A percentile compares a stretch with the other conserved stretches of the same genome.
Conservation (phyloP, 371 early-diverging fungal genomes). For the Rhizopus delemar region DNA sequence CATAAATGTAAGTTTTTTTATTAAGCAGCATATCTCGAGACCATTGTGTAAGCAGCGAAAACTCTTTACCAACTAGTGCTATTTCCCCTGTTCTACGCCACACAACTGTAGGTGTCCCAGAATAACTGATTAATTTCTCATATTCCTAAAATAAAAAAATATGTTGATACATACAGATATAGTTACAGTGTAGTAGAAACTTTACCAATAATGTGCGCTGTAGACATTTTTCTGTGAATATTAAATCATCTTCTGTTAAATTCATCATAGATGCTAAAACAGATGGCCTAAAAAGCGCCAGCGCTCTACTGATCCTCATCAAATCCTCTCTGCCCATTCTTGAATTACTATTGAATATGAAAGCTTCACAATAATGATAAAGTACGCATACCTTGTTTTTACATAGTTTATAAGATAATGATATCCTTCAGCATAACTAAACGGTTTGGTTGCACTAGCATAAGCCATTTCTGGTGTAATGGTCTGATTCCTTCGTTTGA, state of each 20-base stretch:
- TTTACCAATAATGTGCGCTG: conserved; percentile 48
- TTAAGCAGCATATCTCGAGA: conserved; percentile 68
- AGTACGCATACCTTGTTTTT: conserved; percentile 58
- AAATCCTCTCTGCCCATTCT: conserved; percentile 88
- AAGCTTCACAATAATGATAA: neutral
- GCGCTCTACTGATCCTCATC: conserved; percentile 84
- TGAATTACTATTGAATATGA: neutral
- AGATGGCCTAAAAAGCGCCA: conserved; percentile 89
- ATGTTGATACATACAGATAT: no score
- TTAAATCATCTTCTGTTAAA: conserved; percentile 86
- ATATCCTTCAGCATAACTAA: conserved; percentile 84
- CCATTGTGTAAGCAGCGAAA: conserved; percentile 87
- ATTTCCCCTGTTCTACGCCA: conserved; percentile 94
- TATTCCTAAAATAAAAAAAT: conserved; percentile 62
- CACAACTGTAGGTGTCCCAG: conserved; percentile 92
- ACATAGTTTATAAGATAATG: conserved; percentile 79
- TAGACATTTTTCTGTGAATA: conserved; percentile 93
- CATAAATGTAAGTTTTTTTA: conserved; percentile 76
- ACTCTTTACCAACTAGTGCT: conserved; percentile 87
- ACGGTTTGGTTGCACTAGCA: conserved; percentile 67
- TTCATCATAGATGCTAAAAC: conserved; percentile 91
- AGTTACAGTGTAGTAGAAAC: neutral
- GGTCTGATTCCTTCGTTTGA: conserved; percentile 34
- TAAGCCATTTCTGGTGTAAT: conserved; percentile 47
- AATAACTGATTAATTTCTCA: conserved; percentile 83